Conservation (phyloP, 1,284 basidiomycete genomes). For the Ustanciosporium gigantosporum region DNA sequence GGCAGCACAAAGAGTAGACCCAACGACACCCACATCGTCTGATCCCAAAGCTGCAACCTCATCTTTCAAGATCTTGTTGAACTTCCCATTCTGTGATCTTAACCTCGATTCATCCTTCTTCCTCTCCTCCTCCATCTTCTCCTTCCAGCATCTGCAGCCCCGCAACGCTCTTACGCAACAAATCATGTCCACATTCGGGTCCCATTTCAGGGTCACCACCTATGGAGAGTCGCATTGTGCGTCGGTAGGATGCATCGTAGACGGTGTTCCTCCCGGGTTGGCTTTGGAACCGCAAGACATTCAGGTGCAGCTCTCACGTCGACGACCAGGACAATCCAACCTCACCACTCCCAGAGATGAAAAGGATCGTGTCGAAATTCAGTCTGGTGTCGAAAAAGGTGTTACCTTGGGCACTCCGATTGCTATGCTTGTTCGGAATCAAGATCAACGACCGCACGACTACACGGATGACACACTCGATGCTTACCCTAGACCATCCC, state of each 20-base stretch:
- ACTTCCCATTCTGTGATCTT: no score
- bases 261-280: conserved; percentile 92
- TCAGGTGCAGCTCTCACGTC: conserved; percentile 85
- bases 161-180: no score
- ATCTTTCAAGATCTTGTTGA: no score
- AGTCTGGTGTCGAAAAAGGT: conserved; percentile 90
- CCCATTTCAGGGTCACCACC: conserved; percentile 88
- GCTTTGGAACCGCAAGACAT: conserved; percentile 80
- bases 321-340: conserved; percentile 92
- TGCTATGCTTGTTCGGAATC: conserved; percentile 91
- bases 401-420: conserved; percentile 97
- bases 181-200: conserved; percentile 88
- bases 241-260: conserved; percentile 95
- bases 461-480: conserved; percentile 88
- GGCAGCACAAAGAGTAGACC: no score
- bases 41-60: no score
- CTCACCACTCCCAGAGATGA: conserved; percentile 92
- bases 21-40: no score
- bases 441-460: conserved; percentile 97
- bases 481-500: conserved; percentile 91
- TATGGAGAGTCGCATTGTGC: conserved; percentile 98
- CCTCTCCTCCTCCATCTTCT: no score
- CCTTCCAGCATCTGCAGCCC: not conserved
- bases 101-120: no score
- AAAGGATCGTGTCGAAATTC: conserved; percentile 90